Evolutionary conservation across 2,329 filamentous ascomycete genomes (phyloP).

Genomic region (Dichotomopilus funicola): DNA sequence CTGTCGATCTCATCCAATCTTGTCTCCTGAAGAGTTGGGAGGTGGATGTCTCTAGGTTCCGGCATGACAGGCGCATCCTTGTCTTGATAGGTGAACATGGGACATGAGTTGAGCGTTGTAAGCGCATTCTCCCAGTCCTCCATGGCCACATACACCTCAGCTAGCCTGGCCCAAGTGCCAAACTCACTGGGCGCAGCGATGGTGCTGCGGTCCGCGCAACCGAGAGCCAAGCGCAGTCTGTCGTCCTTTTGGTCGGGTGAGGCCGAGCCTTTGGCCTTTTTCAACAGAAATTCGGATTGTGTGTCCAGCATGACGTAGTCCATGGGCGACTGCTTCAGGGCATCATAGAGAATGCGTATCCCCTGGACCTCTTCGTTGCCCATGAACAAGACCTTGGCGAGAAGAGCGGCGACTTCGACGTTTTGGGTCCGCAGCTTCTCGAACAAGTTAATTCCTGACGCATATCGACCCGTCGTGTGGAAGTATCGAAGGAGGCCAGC

Average conservation of each 20-base stretch:
- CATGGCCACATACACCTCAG: constrained; percentile 86
- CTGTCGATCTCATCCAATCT: constrained; percentile 95
- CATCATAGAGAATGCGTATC: constrained; percentile 78
- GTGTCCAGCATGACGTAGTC: constrained; percentile 95
- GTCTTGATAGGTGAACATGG: constrained; percentile 99
- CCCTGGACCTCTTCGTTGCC: constrained; percentile 97
- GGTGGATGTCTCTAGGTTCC: constrained; percentile 77
- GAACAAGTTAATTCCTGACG: constrained; percentile 95
- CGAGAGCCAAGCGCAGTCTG: constrained; percentile 77
- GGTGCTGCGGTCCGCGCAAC: constrained; percentile 89
- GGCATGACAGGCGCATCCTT: constrained; percentile 95
- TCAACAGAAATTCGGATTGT: constrained; percentile 84
- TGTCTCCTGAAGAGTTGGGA: constrained; percentile 83
- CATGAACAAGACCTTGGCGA: constrained; percentile 87
- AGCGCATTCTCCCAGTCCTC: constrained; percentile 97
- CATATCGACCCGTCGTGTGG: constrained; percentile 85
- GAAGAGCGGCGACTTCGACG: constrained; percentile 85
- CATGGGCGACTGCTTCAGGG: constrained; percentile 88
- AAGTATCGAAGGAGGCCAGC: constrained; percentile 93
- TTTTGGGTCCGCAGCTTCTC: constrained; percentile 90
- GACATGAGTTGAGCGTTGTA: constrained; percentile 93
- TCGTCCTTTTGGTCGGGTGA: constrained; percentile 52
- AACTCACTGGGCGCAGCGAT: constrained; percentile 96
- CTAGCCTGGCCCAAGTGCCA: constrained; percentile 88
- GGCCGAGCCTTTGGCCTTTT: constrained; percentile 61